phyloP scores from a whole-genome alignment of 257 asterid species.

The Fraxinus pennsylvanica region DNA sequence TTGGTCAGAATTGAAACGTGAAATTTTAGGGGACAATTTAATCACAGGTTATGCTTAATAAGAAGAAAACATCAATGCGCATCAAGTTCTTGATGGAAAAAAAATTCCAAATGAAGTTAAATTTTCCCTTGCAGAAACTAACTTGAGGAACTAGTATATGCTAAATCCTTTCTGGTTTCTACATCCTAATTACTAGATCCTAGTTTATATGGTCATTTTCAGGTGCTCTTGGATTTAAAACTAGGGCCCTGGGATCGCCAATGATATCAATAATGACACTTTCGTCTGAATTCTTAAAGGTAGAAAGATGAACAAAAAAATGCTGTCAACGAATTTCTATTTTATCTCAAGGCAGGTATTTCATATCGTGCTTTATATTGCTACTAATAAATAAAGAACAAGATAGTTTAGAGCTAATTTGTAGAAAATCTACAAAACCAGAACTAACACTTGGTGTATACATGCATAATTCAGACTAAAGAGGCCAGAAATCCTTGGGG shows the following conservation, averaged over 20 bases:
- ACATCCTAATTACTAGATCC: not conserved
- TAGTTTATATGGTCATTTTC: not conserved
- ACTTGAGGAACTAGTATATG: not conserved
- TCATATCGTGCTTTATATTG: not conserved
- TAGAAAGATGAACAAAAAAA: not conserved
- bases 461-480: not conserved
- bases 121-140: too few relatives aligned
- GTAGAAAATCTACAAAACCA: not conserved
- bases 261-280: not conserved
- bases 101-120: too few relatives aligned
- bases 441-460: not conserved
- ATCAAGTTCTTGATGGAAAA: not conserved
- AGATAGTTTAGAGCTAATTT: not conserved
- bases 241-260: not conserved
- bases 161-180: not conserved
- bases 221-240: not conserved
- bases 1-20: slow-evolving; percentile 16
- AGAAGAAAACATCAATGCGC: too few relatives aligned
- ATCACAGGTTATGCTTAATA: not conserved
- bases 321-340: not conserved
- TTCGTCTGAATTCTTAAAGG: too few relatives aligned
- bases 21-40: slow-evolving; percentile 4
- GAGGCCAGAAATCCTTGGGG: not conserved
- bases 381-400: not conserved
- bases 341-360: not conserved